Evolutionary conservation across 1,284 basidiomycete species (phyloP), one percentile per base, ranked within the genome.

Genomic region (Leccinum colubrinum): DNA sequence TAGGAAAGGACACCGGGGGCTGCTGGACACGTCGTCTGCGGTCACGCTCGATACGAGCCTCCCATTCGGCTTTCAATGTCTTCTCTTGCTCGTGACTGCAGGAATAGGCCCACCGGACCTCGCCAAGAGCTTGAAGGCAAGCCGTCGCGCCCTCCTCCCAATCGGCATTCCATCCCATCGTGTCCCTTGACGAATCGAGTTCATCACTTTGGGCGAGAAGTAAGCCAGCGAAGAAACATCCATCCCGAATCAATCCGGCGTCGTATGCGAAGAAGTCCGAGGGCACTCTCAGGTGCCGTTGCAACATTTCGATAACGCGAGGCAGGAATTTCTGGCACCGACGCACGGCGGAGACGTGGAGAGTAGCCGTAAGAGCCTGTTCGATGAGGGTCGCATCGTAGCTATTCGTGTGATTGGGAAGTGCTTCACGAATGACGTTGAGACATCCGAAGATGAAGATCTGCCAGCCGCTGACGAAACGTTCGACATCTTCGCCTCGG

Each of bases 61-160:
- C 82, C 87, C 88, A 90, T 37, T 89, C 80, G 68, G 83, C 78
- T 60, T 79, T 79, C 54, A 92, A 76, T 0, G 83, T 84, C 63
- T 85, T 83, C 67, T 86, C 84, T 50, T 87, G 80, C 68, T 93
- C 91, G 60, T 87, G 85, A 61, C 83, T 86, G 70, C 87, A 88
- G 11, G 87, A 87, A 70, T 87, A 91, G 3, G 84, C 86, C 93
- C 93, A 95, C 11, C 86, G 84, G 82, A 93, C 88, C 71, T 91
- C 86, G 9, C 83, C 77, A 14, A 95, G 81, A 5, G 91, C 91
- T 17, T 83, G 79, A 1, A 95, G 76, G 68, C 90, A 94, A 9
- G 86, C 74, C 37, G 83, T 78, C 22, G 93, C 83, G 48, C 91
- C 90, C 25, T 92, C 90, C 55, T 89, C 85, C 22, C 81, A 74